These are phyloP conservation scores for Candolleomyces eurysporus DNA, from an alignment of 768 basidiomycete genomes.

Conservation along the genomic window DNA sequence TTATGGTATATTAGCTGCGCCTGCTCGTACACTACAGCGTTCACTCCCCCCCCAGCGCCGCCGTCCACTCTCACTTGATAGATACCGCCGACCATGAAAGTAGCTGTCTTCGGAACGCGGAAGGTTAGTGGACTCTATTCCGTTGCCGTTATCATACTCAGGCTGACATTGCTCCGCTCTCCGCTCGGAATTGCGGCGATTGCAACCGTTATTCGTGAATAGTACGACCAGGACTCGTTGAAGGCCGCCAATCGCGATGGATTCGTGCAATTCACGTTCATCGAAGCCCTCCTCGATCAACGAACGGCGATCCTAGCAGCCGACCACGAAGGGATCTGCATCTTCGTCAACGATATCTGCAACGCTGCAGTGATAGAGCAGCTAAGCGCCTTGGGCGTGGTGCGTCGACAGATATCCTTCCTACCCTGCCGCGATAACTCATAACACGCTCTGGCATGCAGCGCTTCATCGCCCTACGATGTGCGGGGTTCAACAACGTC, in stretches of 20 bases:
- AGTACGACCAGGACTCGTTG: conserved; percentile 40
- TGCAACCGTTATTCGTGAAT: background rate
- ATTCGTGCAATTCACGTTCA: conserved; percentile 32
- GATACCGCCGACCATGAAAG: conserved; percentile 29
- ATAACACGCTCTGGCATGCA: conserved; percentile 8
- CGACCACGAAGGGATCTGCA: conserved; percentile 37
- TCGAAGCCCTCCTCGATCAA: conserved; percentile 35
- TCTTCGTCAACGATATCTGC: conserved; percentile 45
- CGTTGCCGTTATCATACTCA: background rate
- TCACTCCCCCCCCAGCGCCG: too few relatives aligned
- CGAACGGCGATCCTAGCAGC: conserved; percentile 34
- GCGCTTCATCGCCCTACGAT: conserved; percentile 41
- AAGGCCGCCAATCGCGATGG: conserved; percentile 21
- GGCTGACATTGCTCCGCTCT: background rate
- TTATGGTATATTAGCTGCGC: too few relatives aligned
- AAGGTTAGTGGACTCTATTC: conserved; percentile 20
- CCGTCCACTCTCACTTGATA: too few relatives aligned
- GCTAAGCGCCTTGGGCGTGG: conserved; percentile 33
- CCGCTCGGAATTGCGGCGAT: background rate
- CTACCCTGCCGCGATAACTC: background rate
- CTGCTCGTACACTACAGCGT: too few relatives aligned
- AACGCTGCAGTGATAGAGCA: conserved; percentile 30
- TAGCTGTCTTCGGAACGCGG: conserved; percentile 40
- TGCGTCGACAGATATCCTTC: conserved; percentile 15
- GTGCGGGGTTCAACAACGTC: conserved; percentile 44